phyloP scores from a whole-genome alignment of 352 stramenopile species.

The Globisporangium parvum region DNA sequence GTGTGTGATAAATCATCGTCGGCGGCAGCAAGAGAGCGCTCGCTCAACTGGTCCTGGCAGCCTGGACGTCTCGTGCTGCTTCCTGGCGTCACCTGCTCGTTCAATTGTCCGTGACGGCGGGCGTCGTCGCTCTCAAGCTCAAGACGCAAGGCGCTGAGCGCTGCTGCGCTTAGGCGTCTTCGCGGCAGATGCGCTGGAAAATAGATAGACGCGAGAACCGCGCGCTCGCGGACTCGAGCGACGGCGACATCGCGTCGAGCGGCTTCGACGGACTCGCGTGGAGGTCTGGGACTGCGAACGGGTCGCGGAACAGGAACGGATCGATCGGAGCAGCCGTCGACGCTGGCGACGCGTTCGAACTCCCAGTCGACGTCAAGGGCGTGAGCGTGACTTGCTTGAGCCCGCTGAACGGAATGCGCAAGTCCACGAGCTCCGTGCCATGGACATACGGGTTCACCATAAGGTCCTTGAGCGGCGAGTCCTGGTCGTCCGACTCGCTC shows the following conservation, averaged over 20 bases:
- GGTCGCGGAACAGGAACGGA: constrained; percentile 32
- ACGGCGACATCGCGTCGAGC: neutral
- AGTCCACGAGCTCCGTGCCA: constrained; percentile 48
- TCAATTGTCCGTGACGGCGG: no score
- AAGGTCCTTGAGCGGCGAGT: constrained; percentile 41
- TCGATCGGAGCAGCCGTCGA: constrained; percentile 10
- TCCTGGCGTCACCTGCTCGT: no score
- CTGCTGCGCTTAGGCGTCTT: constrained; percentile 33
- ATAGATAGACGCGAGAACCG: constrained; percentile 75
- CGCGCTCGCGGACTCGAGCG: constrained; percentile 23
- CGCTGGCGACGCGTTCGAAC: constrained; percentile 23
- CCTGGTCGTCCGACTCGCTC: constrained; percentile 66
- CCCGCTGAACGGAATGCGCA: constrained; percentile 59
- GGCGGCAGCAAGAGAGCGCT: no score
- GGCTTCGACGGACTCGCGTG: constrained; percentile 8
- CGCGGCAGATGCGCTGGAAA: constrained; percentile 79
- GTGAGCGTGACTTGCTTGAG: constrained; percentile 57
- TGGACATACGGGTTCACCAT: constrained; percentile 66
- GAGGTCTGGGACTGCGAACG: constrained; percentile 36
- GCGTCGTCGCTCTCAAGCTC: no score
- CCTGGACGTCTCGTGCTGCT: no score
- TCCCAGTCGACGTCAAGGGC: constrained; percentile 36
- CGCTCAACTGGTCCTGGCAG: no score
- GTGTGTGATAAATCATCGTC: neutral
- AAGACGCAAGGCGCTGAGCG: no score